Evolutionary conservation across 202 grass and related monocot species (phyloP), one percentile per base, ranked within the genome.

Genomic region (Digitaria exilis): DNA sequence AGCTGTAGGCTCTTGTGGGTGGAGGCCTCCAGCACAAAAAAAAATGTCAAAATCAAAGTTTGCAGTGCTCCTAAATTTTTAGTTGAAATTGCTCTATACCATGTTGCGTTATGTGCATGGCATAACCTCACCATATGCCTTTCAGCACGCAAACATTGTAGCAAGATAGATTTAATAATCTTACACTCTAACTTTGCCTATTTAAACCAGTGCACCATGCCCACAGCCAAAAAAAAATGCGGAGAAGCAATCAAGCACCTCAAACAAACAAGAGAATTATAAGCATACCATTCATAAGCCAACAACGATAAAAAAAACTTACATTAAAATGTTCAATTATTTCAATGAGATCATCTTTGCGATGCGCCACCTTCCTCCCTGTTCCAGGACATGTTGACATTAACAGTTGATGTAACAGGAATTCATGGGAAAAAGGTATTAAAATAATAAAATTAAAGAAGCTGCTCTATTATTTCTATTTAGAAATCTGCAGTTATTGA

Each of bases 251-350:
- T 19, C 13, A 35, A 71, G 1, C 62, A 71, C 37, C 3, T 58
- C 7, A 69, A 69, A 28, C 29, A 65, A 42, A 54, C 28, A 72
- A 43, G 7, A 80, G 2, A 2, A 29, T 9, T 55, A 7, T 64
- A 75, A 14, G 16, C 3, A 44, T 52, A 54, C 14, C 69, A 55
- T 52, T 77, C 22, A 45, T 79, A 59, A 80, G 35, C 5, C 39
- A 81, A 84, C 13, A 66, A 77, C 31, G 73, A 84, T 9, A 66
- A 77, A 57, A 25, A 82, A 90, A n/a, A n/a, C 94, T 97, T 87
- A 97, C 92, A 30, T 95, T 98, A 79, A 98, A 98, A 91, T 98
- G 92, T 55, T 95, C 92, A 2, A 91, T 83, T 66, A 98, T 81
- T 77, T 95, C 95, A 82, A 50, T 81, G 32, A 98, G 82, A 35